Conservation (phyloP, 768 basidiomycete genomes). For the Trametes sanguinea region DNA sequence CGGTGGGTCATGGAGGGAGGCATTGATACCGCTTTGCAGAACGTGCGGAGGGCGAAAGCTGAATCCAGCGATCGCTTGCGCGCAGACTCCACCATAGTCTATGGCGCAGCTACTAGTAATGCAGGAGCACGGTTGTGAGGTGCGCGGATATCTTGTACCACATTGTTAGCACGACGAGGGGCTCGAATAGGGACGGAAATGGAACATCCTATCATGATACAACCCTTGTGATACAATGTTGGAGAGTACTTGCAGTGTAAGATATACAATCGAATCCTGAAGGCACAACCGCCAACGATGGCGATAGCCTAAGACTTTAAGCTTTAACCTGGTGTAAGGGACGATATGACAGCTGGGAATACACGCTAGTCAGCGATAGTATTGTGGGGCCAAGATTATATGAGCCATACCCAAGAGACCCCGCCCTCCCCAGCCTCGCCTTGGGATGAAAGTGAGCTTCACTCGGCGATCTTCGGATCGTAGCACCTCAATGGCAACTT, state of each 20-base stretch:
- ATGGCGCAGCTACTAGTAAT: neutral
- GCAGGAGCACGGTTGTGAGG: constrained; percentile 2
- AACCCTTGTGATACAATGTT: constrained; percentile 50
- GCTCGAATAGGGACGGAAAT: neutral
- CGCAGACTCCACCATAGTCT: constrained; percentile 24
- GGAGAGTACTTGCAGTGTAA: constrained; percentile 44
- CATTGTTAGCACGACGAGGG: neutral
- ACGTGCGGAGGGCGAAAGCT: constrained; percentile 26
- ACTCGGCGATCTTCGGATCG: constrained; percentile 48
- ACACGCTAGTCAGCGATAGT: neutral
- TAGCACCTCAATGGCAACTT: constrained; percentile 58
- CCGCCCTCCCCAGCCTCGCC: constrained; percentile 78
- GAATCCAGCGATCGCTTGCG: constrained; percentile 1
- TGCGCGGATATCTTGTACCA: too few relatives aligned
- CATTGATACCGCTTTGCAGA: constrained; percentile 31
- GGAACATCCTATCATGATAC: neutral
- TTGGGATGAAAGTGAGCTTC: constrained; percentile 26
- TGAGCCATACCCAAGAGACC: constrained; percentile 71
- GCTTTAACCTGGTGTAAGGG: constrained; percentile 10
- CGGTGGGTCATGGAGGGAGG: constrained; percentile 51
- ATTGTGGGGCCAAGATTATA: neutral
- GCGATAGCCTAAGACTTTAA: too few relatives aligned
- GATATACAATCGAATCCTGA: neutral
- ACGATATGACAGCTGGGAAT: constrained; percentile 26
- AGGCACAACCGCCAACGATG: too few relatives aligned